phyloP scores from a whole-genome alignment of 495 filamentous ascomycete species.

The Cenococcum geophilum region DNA sequence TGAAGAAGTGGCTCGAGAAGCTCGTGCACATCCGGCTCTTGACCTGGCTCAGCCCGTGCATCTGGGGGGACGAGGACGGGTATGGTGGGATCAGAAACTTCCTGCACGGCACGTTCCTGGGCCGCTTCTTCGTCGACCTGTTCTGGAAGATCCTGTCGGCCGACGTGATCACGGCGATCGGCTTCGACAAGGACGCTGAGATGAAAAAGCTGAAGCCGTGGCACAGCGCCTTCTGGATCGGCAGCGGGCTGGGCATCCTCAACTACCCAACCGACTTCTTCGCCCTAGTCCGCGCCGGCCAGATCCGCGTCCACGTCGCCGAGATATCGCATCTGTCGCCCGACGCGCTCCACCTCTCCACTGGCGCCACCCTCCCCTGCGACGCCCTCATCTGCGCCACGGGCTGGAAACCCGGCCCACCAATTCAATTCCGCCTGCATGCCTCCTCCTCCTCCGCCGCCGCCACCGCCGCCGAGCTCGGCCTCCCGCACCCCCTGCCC shows the following conservation, averaged over 20 bases:
- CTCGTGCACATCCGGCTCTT: conserved; percentile 57
- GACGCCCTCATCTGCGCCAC: conserved; percentile 57
- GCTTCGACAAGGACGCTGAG: conserved; percentile 54
- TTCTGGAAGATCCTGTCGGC: conserved; percentile 60
- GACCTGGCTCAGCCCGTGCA: conserved; percentile 58
- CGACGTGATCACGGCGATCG: conserved; percentile 55
- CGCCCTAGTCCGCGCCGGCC: conserved; percentile 52
- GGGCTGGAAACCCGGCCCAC: conserved; percentile 37
- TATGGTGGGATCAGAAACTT: conserved; percentile 43
- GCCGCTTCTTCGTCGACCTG: conserved; percentile 49
- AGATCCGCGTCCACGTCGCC: conserved; percentile 53
- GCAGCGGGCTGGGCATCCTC: conserved; percentile 56
- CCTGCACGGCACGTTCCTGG: conserved; percentile 61
- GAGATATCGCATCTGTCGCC: conserved; percentile 50
- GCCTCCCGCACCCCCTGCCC: too few relatives aligned
- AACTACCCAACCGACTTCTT: conserved; percentile 66
- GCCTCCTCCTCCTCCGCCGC: background rate
- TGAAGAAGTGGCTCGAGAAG: conserved; percentile 55
- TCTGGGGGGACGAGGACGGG: conserved; percentile 52
- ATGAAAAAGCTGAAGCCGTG: conserved; percentile 59
- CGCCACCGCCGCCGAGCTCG: too few relatives aligned
- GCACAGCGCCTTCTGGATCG: conserved; percentile 58
- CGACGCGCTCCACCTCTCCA: conserved; percentile 49
- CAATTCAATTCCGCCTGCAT: conserved; percentile 17
- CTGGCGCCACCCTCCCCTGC: too few relatives aligned